Percentiles rank a stretch among this genome's conserved stretches.
These are phyloP conservation scores for Aspergillus vadensis DNA, from an alignment of 2,329 filamentous ascomycete genomes.

Conservation along the genomic window DNA sequence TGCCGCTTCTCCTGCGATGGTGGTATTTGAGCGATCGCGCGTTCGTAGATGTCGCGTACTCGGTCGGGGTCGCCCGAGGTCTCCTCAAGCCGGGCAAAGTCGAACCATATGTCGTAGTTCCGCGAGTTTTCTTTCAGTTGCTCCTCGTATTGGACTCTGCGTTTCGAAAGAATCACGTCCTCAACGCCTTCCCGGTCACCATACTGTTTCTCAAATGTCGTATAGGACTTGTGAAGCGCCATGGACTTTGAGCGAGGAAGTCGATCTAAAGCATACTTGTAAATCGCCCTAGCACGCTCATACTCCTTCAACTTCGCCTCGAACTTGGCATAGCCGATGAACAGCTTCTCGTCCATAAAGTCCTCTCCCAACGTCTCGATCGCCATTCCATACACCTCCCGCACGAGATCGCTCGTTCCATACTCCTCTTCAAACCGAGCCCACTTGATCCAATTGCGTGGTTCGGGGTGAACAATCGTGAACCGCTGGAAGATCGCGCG, in stretches of 20 bases:
- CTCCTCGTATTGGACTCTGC: conserved; percentile 90
- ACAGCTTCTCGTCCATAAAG: conserved; percentile 93
- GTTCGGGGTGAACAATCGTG: conserved; percentile 89
- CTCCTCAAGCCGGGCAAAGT: conserved; percentile 90
- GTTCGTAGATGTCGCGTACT: conserved; percentile 89
- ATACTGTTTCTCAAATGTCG: conserved; percentile 97
- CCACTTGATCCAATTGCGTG: conserved; percentile 99
- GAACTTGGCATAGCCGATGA: conserved; percentile 93
- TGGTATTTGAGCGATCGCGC: conserved; percentile 91
- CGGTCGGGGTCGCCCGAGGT: conserved; percentile 77
- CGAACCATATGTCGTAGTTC: conserved; percentile 97
- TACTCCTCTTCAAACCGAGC: conserved; percentile 95
- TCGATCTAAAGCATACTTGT: conserved; percentile 93
- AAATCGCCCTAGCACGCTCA: conserved; percentile 89
- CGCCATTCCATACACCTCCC: conserved; percentile 86
- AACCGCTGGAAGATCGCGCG: conserved; percentile 87
- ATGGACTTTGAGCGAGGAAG: conserved; percentile 84
- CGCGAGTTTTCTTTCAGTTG: conserved; percentile 91
- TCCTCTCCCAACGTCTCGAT: conserved; percentile 90
- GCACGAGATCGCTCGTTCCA: conserved; percentile 85
- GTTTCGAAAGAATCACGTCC: conserved; percentile 92
- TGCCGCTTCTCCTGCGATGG: conserved; percentile 95
- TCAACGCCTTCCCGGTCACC: conserved; percentile 92
- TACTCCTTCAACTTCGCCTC: conserved; percentile 95
- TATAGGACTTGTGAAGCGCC: conserved; percentile 88